Conservation (phyloP, 768 basidiomycete genomes). For the Lactarius tabidus region DNA sequence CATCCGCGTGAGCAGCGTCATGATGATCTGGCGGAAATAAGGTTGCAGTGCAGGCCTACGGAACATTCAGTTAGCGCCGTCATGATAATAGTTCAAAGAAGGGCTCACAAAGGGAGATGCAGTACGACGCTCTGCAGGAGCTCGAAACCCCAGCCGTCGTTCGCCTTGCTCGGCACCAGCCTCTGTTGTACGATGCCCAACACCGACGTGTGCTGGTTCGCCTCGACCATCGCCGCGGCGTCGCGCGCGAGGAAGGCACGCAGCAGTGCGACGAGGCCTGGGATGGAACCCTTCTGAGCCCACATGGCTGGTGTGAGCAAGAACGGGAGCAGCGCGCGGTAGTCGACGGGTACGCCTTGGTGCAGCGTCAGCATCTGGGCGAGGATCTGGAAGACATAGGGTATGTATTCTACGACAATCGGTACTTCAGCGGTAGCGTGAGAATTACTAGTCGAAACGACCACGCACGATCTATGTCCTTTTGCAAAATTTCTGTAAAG, state of each 20-base stretch:
- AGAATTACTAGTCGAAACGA: neutral
- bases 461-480: constrained; percentile 90
- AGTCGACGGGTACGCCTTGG: constrained; percentile 64
- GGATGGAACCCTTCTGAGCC: constrained; percentile 93
- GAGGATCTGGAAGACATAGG: constrained; percentile 95
- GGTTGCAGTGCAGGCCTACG: constrained; percentile 58
- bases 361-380: constrained; percentile 94
- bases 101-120: constrained; percentile 68
- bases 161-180: constrained; percentile 78
- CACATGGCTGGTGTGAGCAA: constrained; percentile 83
- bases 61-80: neutral
- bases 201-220: constrained; percentile 70
- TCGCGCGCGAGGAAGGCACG: constrained; percentile 80
- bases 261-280: constrained; percentile 85
- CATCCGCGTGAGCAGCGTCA: constrained; percentile 80
- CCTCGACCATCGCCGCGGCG: constrained; percentile 56
- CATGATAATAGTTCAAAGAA: neutral
- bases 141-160: constrained; percentile 91
- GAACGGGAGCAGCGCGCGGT: constrained; percentile 74
- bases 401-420: constrained; percentile 73
- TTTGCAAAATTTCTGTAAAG: constrained; percentile 81
- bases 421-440: neutral
- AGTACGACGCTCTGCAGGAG: constrained; percentile 74
- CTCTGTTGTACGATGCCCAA: constrained; percentile 89
- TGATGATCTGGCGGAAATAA: constrained; percentile 69